A percentile compares a stretch with the other conserved stretches of the same genome.
These are phyloP conservation scores for Jasminum sambac DNA, from an alignment of 257 asterid genomes.

Conservation along the genomic window DNA sequence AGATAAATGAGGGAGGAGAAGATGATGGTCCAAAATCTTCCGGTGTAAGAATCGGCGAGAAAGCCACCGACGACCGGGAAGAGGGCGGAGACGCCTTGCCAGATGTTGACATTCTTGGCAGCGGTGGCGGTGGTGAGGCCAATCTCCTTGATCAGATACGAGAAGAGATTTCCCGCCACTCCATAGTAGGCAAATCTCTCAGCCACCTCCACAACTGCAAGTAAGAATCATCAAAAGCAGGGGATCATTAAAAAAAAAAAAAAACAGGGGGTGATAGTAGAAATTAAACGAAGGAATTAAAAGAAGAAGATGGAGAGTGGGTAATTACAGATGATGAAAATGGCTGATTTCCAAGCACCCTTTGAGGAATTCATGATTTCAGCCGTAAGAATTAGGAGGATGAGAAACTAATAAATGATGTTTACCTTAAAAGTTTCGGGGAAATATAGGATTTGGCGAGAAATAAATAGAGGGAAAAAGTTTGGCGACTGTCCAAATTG, in stretches of 20 bases:
- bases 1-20: slow-evolving; percentile 51
- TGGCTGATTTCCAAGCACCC: slow-evolving; percentile 67
- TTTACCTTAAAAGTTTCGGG: neutral
- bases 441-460: neutral
- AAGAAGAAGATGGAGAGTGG: neutral
- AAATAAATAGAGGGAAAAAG: neutral
- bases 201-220: slow-evolving; percentile 63
- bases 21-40: slow-evolving; percentile 57
- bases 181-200: slow-evolving; percentile 68
- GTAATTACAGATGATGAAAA: slow-evolving; percentile 58
- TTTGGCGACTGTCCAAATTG: slow-evolving; percentile 2
- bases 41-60: slow-evolving; percentile 66
- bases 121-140: slow-evolving; percentile 61
- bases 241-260: too few relatives aligned
- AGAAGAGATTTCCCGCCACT: slow-evolving; percentile 56
- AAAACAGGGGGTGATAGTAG: too few relatives aligned
- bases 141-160: slow-evolving; percentile 49
- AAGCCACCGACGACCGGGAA: slow-evolving; percentile 64
- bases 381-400: too few relatives aligned
- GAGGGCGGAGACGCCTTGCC: slow-evolving; percentile 67
- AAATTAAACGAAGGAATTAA: neutral
- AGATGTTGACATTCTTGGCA: slow-evolving; percentile 63
- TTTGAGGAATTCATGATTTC: slow-evolving; percentile 20
- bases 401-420: neutral
- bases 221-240: neutral